Percentiles rank a stretch among this genome's conserved stretches.
phyloP scores from a whole-genome alignment of 805 yeast species.

The Jamesozyma jinghongensis region DNA sequence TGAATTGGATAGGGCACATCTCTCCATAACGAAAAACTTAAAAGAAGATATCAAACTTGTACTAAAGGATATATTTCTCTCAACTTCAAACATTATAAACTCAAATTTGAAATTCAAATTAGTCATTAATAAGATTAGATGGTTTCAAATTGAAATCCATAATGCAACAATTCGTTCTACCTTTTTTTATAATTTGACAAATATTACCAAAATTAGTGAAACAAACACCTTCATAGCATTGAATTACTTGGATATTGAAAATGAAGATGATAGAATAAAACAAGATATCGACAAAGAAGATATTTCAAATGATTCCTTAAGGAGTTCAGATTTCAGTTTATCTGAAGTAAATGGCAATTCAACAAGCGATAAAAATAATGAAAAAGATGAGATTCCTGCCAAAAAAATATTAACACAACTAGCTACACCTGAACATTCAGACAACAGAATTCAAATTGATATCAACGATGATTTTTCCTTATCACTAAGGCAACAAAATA shows the following conservation, averaged over 20 bases:
- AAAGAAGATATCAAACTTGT: conserved; percentile 10
- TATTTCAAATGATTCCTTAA: neutral
- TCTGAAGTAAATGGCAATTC: conserved; percentile 1
- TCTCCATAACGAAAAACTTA: conserved; percentile 7
- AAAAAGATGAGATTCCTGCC: neutral
- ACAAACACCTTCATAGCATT: conserved; percentile 22
- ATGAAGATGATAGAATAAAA: conserved; percentile 3
- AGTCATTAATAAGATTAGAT: conserved; percentile 4
- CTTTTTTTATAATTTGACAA: conserved; percentile 6
- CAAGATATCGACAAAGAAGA: neutral
- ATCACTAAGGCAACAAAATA: neutral
- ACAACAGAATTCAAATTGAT: conserved; percentile 1
- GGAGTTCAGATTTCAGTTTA: neutral
- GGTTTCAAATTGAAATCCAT: conserved; percentile 8
- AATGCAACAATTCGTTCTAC: conserved; percentile 1
- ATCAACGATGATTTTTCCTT: neutral
- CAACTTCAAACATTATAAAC: conserved; percentile 1
- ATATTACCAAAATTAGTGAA: conserved; percentile 28
- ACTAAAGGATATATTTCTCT: conserved; percentile 1
- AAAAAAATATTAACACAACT: conserved; percentile 5
- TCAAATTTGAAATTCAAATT: neutral
- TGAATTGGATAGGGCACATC: conserved; percentile 10
- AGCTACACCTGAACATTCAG: conserved; percentile 15
- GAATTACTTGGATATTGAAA: conserved; percentile 11
- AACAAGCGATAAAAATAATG: neutral